Conservation (phyloP, 768 basidiomycete genomes). For the Atractiella rhizophila region DNA sequence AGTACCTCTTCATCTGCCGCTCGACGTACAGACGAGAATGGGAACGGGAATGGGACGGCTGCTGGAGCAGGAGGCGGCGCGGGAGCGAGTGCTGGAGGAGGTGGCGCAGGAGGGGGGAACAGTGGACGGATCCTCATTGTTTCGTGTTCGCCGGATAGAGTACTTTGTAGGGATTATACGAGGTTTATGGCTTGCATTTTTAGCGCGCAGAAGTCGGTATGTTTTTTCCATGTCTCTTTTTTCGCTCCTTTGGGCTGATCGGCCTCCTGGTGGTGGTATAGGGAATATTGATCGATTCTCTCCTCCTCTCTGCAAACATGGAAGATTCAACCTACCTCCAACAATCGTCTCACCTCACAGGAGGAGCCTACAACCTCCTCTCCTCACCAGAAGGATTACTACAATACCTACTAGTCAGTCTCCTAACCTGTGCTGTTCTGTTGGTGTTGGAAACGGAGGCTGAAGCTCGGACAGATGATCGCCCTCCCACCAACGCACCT, state of each 20-base stretch:
- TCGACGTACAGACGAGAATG: conserved; percentile 18
- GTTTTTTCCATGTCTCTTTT: conserved; percentile 2
- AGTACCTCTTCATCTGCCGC: not conserved
- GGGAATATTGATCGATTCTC: conserved; percentile 95
- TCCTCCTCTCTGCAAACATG: conserved; percentile 80
- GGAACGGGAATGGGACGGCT: conserved; percentile 42
- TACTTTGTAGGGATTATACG: conserved; percentile 73
- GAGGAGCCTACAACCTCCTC: conserved; percentile 71
- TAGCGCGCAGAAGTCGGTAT: conserved; percentile 83
- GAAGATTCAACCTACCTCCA: conserved; percentile 76
- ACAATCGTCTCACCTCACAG: conserved; percentile 85
- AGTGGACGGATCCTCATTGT: conserved; percentile 47
- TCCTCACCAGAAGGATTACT: conserved; percentile 58
- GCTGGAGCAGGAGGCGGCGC: conserved; percentile 17
- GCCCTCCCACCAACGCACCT: conserved; percentile 47
- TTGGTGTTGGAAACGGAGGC: not conserved
- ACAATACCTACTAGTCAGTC: conserved; percentile 58
- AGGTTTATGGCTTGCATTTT: conserved; percentile 99
- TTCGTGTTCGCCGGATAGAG: conserved; percentile 76
- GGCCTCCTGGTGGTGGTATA: conserved; percentile 19
- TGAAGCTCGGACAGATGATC: conserved; percentile 39
- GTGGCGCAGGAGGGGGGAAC: conserved; percentile 16
- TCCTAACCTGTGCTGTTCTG: not conserved
- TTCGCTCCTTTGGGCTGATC: not conserved
- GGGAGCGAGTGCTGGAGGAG: not conserved